A percentile compares a stretch with the other conserved stretches of the same genome.
phyloP scores from a whole-genome alignment of 805 yeast species.

The Zygoascus bituminiphila region DNA sequence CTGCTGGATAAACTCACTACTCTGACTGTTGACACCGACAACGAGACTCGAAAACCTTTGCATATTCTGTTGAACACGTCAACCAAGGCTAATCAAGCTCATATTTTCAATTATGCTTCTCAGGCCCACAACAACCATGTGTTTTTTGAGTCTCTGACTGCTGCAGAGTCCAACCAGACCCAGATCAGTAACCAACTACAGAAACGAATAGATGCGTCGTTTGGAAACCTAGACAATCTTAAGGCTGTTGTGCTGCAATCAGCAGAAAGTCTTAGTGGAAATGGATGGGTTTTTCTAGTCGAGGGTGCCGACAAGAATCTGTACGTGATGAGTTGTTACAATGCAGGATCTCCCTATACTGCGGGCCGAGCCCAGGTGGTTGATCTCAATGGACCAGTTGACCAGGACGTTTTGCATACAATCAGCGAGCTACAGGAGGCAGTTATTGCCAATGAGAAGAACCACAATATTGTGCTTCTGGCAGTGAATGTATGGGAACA shows the following conservation, averaged over 20 bases:
- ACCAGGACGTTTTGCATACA: not conserved
- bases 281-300: conserved; percentile 86
- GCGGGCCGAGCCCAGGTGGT: conserved; percentile 50
- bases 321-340: conserved; percentile 74
- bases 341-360: conserved; percentile 77
- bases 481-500: conserved; percentile 82
- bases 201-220: conserved; percentile 46
- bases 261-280: conserved; percentile 69
- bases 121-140: conserved; percentile 90
- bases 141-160: conserved; percentile 55
- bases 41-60: conserved; percentile 68
- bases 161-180: conserved; percentile 17
- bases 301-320: conserved; percentile 46
- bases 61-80: conserved; percentile 58
- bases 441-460: conserved; percentile 24
- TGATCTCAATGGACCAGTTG: conserved; percentile 50
- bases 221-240: conserved; percentile 74
- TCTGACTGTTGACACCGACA: conserved; percentile 68
- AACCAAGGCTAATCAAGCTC: conserved; percentile 54
- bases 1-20: conserved; percentile 44
- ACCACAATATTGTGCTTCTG: conserved; percentile 52
- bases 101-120: conserved; percentile 79
- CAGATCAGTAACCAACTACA: conserved; percentile 27
- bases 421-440: conserved; percentile 34
- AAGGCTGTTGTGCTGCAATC: conserved; percentile 60